Base-by-base conservation (phyloP, 2,329 filamentous ascomycete genomes). In the Fusarium nematophilum region DNA sequence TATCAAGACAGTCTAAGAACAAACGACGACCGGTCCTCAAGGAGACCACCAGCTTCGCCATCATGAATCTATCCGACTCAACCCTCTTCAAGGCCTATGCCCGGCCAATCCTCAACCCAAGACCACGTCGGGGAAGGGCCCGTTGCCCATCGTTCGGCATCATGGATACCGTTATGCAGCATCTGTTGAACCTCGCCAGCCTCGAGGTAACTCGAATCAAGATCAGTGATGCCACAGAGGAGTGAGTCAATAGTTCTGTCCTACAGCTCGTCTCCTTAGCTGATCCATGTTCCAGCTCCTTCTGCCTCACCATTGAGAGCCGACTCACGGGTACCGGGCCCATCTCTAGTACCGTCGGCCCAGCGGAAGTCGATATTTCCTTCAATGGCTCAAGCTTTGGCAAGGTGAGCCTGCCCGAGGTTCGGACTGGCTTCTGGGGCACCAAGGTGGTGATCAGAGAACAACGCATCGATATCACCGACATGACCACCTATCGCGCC, bases 341-440 rank as follows among this genome's bases (percentile, higher is more conserved):
- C 4, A 65, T 75, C 31, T 61, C 66, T 33, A 72, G 69, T 29
- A 71, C 68, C 10, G 67, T 76, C 48, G 55, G 67, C 15, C 54
- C 70, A 26, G 70, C 70, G 64, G 57, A 64, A 14, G 60, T 72
- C 34, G 68, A 70, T 17, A 46, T 76, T 42, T 66, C 65, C 15
- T 77, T 70, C 45, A 67, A 70, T 34, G 68, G 65, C 14, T 59
- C 30, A 15, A 46, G 44, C n/a, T 72, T 75, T 45, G 73, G 72
- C 11, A 71, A 67, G 36, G 49, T 75, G 26, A 57, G 51, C 34
- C 53, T 75, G 4, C 70, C 74, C n/a, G 64, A 71, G 39, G 59
- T 68, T 13, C 62, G 62, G 26, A 70, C 71, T 15, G 65, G 65
- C 33, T 63, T 72, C 14, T 65, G 68, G 51, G 70, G 72, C 8